A percentile compares a stretch with the other conserved stretches of the same genome.
These are phyloP conservation scores for Lanmaoa pseudosensibilis DNA, from an alignment of 768 basidiomycete genomes.

Conservation along the genomic window DNA sequence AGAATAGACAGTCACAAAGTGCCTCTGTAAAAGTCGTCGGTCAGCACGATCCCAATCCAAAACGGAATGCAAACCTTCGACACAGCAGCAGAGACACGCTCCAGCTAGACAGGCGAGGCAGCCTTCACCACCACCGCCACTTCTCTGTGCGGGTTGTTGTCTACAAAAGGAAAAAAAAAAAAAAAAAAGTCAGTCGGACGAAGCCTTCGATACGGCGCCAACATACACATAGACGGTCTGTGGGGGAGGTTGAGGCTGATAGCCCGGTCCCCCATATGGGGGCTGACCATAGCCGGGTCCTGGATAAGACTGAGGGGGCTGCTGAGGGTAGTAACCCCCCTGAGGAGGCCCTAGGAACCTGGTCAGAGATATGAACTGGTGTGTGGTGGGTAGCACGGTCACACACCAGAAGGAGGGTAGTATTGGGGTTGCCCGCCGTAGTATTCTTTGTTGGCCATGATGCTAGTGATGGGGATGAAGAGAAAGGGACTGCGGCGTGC, in stretches of 20 bases:
- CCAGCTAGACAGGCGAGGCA: conserved; percentile 51
- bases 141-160: conserved; percentile 41
- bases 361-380: conserved; percentile 19
- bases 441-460: conserved; percentile 77
- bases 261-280: conserved; percentile 30
- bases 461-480: conserved; percentile 16
- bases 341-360: conserved; percentile 53
- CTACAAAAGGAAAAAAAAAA: no score
- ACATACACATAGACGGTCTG: conserved; percentile 82
- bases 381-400: no score
- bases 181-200: conserved; percentile 3
- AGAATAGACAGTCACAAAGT: conserved; percentile 71
- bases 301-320: conserved; percentile 71
- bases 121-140: conserved; percentile 35
- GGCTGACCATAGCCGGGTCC: conserved; percentile 43
- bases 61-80: conserved; percentile 41
- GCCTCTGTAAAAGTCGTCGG: conserved; percentile 44
- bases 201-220: background rate
- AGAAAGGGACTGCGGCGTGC: conserved; percentile 15
- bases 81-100: conserved; percentile 50
- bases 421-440: conserved; percentile 56
- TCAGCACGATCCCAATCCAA: conserved; percentile 29
- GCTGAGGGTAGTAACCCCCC: conserved; percentile 72
- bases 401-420: conserved; percentile 56
- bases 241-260: conserved; percentile 68